Evolutionary conservation across 805 yeast species (phyloP), one percentile per base, ranked within the genome.

Genomic region (Soucietia sequanensis): DNA sequence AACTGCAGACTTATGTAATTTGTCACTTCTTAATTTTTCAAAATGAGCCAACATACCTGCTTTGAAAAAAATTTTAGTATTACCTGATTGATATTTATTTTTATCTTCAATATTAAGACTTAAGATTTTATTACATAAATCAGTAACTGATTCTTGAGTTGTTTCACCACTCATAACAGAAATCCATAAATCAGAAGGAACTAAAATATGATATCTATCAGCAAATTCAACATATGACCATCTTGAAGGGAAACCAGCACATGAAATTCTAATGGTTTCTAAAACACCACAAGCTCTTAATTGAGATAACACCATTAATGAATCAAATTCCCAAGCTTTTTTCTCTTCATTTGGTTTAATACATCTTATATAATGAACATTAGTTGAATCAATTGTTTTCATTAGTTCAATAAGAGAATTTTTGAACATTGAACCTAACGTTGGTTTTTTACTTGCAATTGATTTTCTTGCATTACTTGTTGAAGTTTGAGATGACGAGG

Each of bases 211-310:
- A 58, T 89, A 91, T 53, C 96, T 78, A 43, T 81, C 76, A 13
- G 89, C 95, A 68, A 91, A 91, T 56, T 93, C 98, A 34, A 82
- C 89, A 56, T 88, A 93, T 2, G 95, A 79, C 89, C 96, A 88
- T 56, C 97, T 75, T 0, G 96, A 84, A 12, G 99, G 99, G 75
- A 90, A 91, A 26, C 99, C 99, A 33, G 96, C 97, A 66, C 97
- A 90, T 2, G 97, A 90, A 31, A 91, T 91, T 53, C 96, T 73
- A 55, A 91, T 91, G 2, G 99, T 93, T 59, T 93, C 99, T 48
- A 91, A 71, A 30, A 91, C 98, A 83, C 99, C 99, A 72, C 99
- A 91, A 5, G 99, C 99, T 58, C 99, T 78, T 43, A 91, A 73
- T 62, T 91, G 99, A 5, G 95, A 83, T 41, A 93, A 72, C 10